Evolutionary conservation across 768 basidiomycete genomes (phyloP).

Genomic region (Mycena leptocephala): DNA sequence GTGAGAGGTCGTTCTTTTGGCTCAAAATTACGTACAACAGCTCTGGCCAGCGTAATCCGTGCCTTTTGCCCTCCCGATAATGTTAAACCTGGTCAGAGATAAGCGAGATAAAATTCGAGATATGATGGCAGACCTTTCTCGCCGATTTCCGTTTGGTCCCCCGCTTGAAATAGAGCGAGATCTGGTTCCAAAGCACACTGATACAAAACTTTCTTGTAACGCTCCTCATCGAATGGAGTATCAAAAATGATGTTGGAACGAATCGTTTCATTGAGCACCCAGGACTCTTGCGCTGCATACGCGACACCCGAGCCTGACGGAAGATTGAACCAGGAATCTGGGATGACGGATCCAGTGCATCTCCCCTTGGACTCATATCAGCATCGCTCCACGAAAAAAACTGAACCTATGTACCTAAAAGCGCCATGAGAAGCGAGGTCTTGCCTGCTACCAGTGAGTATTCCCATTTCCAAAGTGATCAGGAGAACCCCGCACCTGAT

Average conservation of each 20-base stretch:
- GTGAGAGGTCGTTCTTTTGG: constrained; percentile 49
- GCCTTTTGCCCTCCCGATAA: constrained; percentile 60
- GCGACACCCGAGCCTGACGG: constrained; percentile 80
- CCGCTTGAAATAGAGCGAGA: constrained; percentile 77
- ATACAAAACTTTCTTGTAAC: constrained; percentile 83
- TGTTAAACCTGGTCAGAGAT: background rate
- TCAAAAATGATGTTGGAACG: constrained; percentile 90
- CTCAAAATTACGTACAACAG: constrained; percentile 40
- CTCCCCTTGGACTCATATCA: constrained; percentile 57
- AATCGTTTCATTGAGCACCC: constrained; percentile 89
- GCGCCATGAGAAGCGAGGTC: constrained; percentile 77
- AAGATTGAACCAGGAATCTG: constrained; percentile 78
- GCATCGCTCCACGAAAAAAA: background rate
- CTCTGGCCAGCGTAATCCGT: constrained; percentile 63
- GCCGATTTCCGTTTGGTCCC: constrained; percentile 38
- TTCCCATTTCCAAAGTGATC: background rate
- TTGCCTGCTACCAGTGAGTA: constrained; percentile 52
- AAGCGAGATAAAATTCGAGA: constrained; percentile 39
- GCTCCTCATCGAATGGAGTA: constrained; percentile 79
- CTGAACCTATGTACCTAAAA: constrained; percentile 56
- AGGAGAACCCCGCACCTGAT: background rate
- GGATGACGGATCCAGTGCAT: constrained; percentile 75
- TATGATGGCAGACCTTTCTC: constrained; percentile 44
- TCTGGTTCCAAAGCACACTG: constrained; percentile 86
- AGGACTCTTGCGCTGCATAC: constrained; percentile 89